Evolutionary conservation across 176 grass and related monocot species (phyloP), one percentile per base, ranked within the genome.

Genomic region (Hordeum marinum): DNA sequence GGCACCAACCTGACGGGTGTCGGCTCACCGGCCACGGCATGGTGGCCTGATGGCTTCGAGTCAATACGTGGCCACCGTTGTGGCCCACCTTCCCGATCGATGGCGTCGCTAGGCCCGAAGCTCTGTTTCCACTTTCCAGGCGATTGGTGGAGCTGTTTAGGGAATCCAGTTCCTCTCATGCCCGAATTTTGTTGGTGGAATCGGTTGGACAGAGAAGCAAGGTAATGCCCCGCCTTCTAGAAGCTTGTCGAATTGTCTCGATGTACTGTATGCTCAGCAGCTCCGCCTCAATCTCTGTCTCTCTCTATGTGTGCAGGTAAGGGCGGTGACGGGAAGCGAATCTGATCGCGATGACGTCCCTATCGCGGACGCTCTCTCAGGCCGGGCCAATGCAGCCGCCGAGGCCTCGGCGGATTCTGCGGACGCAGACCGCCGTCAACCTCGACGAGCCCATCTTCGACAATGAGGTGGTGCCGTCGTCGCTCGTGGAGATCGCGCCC

Each of bases 401-500:
- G 66, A 75, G 57, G 37, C 9, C 65, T 11, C 84, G 91, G 78
- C 72, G 91, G 43, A 90, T 93, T 41, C 83, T 81, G 18, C 87
- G 96, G 83, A 95, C 91, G 6, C 96, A 95, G 73, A 95, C 96
- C 0, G 87, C 93, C 0, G 93, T 94, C 2, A 95, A 95, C 81
- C 80, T 98, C 60, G 96, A 91, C 18, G 96, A 95, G 74, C 78
- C 91, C 68, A 90, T 89, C 46, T 94, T 95, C 61, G 91, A 98
- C 85, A 98, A 93, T 20, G 96, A 98, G 80, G 82, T 98, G 69
- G 96, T 98, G 71, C 96, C 96, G 3, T 98, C 96, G 7, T 94
- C 96, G 15, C 91, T 98, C 2, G 93, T 85, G 23, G 96, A 95
- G 3, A 87, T 98, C 66, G 93, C 91, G 1, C 96, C 87, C 13